Conservation (phyloP, 2,329 filamentous ascomycete species). For the Penicillium verrucosum region DNA sequence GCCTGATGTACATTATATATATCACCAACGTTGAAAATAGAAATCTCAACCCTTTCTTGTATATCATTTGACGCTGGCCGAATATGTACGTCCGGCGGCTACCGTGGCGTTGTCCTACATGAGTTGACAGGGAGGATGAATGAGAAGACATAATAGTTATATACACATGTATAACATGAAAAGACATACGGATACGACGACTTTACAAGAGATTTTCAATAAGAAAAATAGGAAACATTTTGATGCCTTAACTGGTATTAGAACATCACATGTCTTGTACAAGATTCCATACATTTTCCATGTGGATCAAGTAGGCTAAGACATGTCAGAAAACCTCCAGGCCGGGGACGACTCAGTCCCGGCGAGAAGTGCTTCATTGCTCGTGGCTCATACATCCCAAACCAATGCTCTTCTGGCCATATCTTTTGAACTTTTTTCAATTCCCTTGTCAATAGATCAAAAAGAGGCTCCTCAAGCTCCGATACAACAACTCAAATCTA, state of each 20-base stretch:
- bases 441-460: constrained; percentile 30
- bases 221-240: constrained; percentile 33
- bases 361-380: constrained; percentile 39
- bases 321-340: constrained; percentile 35
- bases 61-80: not conserved
- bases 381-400: constrained; percentile 46
- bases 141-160: not conserved
- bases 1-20: constrained; percentile 19
- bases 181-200: not conserved
- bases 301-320: constrained; percentile 38
- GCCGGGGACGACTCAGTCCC: constrained; percentile 18
- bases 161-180: not conserved
- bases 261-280: constrained; percentile 38
- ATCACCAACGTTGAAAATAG: constrained; percentile 8
- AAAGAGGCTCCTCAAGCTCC: constrained; percentile 29
- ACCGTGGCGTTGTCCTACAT: not conserved
- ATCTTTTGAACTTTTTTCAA: constrained; percentile 36
- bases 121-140: not conserved
- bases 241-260: constrained; percentile 40
- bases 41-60: constrained; percentile 9
- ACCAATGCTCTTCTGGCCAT: constrained; percentile 33
- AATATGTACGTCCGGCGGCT: not conserved
- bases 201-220: constrained; percentile 15
- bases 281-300: constrained; percentile 35
- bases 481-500: constrained; percentile 46